phyloP scores from a whole-genome alignment of 2,329 filamentous ascomycete genomes.

The Seiridium cupressi region DNA sequence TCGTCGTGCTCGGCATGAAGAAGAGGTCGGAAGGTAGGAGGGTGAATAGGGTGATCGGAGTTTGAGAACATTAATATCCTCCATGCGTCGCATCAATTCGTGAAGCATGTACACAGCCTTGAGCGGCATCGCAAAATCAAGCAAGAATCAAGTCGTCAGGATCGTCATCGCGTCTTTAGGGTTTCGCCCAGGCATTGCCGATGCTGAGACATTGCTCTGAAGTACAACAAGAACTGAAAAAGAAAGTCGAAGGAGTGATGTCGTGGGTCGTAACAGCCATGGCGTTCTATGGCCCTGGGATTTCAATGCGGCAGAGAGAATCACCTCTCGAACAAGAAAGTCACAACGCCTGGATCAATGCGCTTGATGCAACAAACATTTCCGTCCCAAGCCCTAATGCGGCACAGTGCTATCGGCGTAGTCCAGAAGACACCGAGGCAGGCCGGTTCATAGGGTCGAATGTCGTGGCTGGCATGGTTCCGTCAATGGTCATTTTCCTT shows the following conservation, averaged over 20 bases:
- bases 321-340: slow-evolving; percentile 15
- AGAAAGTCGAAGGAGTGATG: slow-evolving; percentile 21
- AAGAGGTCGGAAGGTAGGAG: slow-evolving; percentile 2
- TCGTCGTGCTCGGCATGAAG: slow-evolving; percentile 27
- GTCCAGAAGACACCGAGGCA: slow-evolving; percentile 40
- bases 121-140: slow-evolving; percentile 30
- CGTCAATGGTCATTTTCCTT: slow-evolving; percentile 72
- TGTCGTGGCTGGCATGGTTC: slow-evolving; percentile 45
- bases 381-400: neutral
- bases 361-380: slow-evolving; percentile 8
- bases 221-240: slow-evolving; percentile 31
- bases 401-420: slow-evolving; percentile 20
- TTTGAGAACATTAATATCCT: slow-evolving; percentile 27
- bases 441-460: slow-evolving; percentile 51
- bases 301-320: slow-evolving; percentile 14
- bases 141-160: slow-evolving; percentile 35
- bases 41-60: slow-evolving; percentile 8
- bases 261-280: slow-evolving; percentile 16
- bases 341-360: slow-evolving; percentile 22
- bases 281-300: slow-evolving; percentile 15
- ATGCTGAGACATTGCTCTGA: slow-evolving; percentile 32
- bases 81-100: slow-evolving; percentile 30
- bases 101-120: slow-evolving; percentile 32
- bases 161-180: slow-evolving; percentile 35
- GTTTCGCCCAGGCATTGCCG: slow-evolving; percentile 25